Evolutionary conservation across 208 protist species (phyloP).

Genomic region (Acanthamoeba castellanii): DNA sequence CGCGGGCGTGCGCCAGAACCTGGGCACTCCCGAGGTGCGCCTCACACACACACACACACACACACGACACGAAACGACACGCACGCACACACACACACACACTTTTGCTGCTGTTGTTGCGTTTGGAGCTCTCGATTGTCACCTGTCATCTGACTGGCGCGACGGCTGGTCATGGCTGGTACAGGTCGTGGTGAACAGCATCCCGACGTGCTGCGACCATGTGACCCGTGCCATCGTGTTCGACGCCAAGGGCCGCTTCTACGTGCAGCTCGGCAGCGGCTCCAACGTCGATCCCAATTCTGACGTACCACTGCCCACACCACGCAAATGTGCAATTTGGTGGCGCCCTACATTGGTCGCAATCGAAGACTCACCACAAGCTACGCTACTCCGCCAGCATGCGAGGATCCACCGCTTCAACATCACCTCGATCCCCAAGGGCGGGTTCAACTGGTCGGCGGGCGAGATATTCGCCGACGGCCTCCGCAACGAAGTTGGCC

Average conservation of each 20-base stretch:
- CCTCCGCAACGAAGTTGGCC: constrained; percentile 68
- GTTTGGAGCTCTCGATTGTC: not conserved
- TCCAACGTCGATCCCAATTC: constrained; percentile 65
- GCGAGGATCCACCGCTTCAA: constrained; percentile 17
- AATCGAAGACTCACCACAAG: too few species aligned
- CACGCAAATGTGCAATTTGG: not conserved
- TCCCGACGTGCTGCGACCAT: constrained; percentile 22
- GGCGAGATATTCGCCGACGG: constrained; percentile 63
- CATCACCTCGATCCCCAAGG: not conserved
- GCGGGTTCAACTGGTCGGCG: not conserved
- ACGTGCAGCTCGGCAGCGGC: constrained; percentile 70
- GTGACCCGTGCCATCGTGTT: constrained; percentile 30
- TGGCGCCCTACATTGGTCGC: not conserved
- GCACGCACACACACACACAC: too few species aligned
- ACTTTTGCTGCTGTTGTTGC: too few species aligned
- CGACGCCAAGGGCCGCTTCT: constrained; percentile 39
- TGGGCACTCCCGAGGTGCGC: constrained; percentile 30
- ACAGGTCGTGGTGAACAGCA: constrained; percentile 18
- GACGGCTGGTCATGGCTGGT: not conserved
- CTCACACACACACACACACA: too few species aligned
- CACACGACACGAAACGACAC: too few species aligned
- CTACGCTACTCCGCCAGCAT: not conserved
- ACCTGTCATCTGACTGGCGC: not conserved
- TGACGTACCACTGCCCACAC: not conserved
- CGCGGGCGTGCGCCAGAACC: not conserved